phyloP scores from a whole-genome alignment of 306 rosid genomes.

The Dryas drummondii region DNA sequence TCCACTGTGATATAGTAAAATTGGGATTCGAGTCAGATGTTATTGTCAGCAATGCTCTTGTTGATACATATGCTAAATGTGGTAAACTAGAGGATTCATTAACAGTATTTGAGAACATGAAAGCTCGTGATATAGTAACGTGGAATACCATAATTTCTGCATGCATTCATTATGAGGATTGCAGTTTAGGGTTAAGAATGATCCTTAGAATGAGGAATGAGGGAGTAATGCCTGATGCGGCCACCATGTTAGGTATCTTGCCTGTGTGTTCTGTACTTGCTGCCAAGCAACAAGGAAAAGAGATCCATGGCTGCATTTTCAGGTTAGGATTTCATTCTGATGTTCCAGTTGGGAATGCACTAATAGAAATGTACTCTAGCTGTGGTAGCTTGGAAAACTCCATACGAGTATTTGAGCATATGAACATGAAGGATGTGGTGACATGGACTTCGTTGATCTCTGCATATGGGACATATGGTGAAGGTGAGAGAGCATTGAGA shows the following conservation, averaged over 20 bases:
- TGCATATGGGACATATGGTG: conserved; percentile 64
- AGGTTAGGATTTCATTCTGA: conserved; percentile 44
- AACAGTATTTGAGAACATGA: conserved; percentile 27
- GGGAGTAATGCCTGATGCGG: conserved; percentile 34
- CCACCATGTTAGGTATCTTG: conserved; percentile 35
- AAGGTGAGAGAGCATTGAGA: conserved; percentile 51
- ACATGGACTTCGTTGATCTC: conserved; percentile 65
- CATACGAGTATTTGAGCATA: conserved; percentile 43
- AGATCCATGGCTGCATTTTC: conserved; percentile 57
- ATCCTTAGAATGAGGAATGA: conserved; percentile 31
- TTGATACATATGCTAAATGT: conserved; percentile 44
- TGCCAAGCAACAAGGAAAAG: conserved; percentile 43
- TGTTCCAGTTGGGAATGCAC: conserved; percentile 54
- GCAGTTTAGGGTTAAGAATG: conserved; percentile 21
- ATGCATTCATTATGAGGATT: conserved; percentile 28
- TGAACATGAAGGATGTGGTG: conserved; percentile 53
- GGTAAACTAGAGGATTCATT: conserved; percentile 20
- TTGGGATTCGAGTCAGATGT: conserved; percentile 30
- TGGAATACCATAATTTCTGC: conserved; percentile 41
- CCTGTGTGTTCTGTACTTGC: conserved; percentile 34
- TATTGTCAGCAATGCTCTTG: conserved; percentile 28
- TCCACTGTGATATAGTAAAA: conserved; percentile 33
- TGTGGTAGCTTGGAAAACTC: conserved; percentile 55
- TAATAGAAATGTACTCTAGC: conserved; percentile 74
- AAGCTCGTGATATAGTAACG: conserved; percentile 32